Base-by-base conservation (phyloP, 2,329 filamentous ascomycete genomes). In the Penicillium sp. region DNA sequence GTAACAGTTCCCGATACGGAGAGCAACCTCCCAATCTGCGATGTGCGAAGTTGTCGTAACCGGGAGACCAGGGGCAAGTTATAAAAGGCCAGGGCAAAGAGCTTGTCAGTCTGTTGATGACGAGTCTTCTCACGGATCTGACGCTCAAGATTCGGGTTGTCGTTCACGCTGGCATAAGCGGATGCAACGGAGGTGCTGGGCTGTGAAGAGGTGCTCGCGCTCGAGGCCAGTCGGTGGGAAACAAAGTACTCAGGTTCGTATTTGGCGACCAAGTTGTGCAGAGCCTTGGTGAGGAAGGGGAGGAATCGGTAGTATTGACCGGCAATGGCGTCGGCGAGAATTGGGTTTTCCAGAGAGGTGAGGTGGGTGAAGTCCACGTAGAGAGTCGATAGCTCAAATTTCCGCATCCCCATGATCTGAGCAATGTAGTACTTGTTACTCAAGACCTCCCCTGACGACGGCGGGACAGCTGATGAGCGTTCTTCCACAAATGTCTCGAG, bases 1-100 rank as follows among this genome's bases (percentile, higher is more conserved):
- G 92, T 98, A 17, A 95, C 90, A 0, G 92, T 98, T 32, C 92
- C 92, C 6, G 92, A 98, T 52, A 98, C 94, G 8, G 92, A 95
- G 4, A 95, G 78, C 29, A 98, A 76, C 59, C 90, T 86, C 37
- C 92, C 92, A 54, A 98, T 93, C 52, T 95, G 89, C 45, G 79
- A 76, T 16, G 92, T 94, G 20, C 92, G 82, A 46, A 98, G 72
- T 55, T 87, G 82, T 43, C 89, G 84, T 39, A 95, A 79, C 49
- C 89, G 76, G 2, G 87, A 92, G 10, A 95, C 84, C 1, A 95
- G 74, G 0, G 89, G 86, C 17, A 95, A 71, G 59, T 95, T 94
- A 71, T 95, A 95, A 56, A 95, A 93, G 20, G 89, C 89, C 35
- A 95, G 74, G 3, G 87, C 79, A 64, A 98, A 96, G 25, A 98